Conservation (phyloP, 345 rosid genomes). For the Rhizophora mangle region DNA sequence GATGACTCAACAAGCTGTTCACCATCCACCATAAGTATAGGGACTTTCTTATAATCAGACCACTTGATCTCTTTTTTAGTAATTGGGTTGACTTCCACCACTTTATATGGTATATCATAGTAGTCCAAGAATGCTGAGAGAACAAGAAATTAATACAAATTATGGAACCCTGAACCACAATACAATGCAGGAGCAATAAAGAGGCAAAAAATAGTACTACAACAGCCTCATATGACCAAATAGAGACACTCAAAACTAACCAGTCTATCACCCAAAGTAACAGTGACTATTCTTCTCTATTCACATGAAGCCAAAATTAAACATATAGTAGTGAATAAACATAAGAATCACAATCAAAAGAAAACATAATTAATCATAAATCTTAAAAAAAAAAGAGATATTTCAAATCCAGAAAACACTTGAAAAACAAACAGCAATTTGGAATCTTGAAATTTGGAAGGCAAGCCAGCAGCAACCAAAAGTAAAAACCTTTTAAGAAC, state of each 20-base stretch:
- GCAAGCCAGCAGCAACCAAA: no score
- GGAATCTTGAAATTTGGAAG: no score
- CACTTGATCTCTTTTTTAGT: slow-evolving; percentile 90
- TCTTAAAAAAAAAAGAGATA: background rate
- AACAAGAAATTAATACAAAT: background rate
- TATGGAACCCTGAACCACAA: background rate
- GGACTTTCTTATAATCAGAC: slow-evolving; percentile 96
- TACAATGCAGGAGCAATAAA: background rate
- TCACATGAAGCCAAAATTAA: background rate
- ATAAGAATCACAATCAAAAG: background rate
- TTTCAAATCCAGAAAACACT: background rate
- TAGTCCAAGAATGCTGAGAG: slow-evolving; percentile 75
- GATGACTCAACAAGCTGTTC: slow-evolving; percentile 84
- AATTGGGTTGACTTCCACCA: slow-evolving; percentile 86
- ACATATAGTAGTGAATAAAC: background rate
- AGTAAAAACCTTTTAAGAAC: no score
- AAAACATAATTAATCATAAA: background rate
- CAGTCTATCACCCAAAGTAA: no score
- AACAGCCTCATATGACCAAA: no score
- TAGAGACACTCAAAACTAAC: no score
- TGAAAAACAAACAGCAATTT: background rate
- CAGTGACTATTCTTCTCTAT: background rate
- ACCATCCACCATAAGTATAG: slow-evolving; percentile 71
- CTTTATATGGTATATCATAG: slow-evolving; percentile 69
- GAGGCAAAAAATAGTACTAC: background rate